Conservation (phyloP, 2,329 filamentous ascomycete species). For the Akanthomyces muscarius region DNA sequence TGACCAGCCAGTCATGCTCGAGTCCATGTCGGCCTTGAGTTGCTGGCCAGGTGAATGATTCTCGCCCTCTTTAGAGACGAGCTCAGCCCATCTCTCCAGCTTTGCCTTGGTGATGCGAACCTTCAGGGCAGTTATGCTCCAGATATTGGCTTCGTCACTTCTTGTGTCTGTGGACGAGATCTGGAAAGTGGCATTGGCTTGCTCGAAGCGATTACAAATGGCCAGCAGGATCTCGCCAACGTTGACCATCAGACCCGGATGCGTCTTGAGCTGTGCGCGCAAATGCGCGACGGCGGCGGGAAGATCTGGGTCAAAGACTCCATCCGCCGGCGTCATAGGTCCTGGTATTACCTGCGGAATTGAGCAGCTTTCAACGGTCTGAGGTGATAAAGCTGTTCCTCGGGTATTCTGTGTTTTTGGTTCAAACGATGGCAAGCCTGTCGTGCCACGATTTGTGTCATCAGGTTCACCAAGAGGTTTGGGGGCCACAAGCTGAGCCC, state of each 20-base stretch:
- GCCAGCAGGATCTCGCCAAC: conserved; percentile 39
- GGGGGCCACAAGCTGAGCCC: conserved; percentile 44
- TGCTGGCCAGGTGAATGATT: conserved; percentile 23
- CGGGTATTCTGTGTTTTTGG: background rate
- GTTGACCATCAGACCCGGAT: conserved; percentile 44
- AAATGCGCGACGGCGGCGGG: conserved; percentile 39
- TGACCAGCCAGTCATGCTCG: conserved; percentile 17
- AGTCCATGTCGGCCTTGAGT: conserved; percentile 20
- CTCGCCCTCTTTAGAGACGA: conserved; percentile 36
- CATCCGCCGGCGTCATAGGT: background rate
- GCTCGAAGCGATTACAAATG: conserved; percentile 41
- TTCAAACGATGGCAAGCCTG: conserved; percentile 15
- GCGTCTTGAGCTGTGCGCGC: conserved; percentile 38
- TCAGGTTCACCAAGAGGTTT: conserved; percentile 23
- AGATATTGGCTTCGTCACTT: conserved; percentile 42
- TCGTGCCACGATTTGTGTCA: background rate
- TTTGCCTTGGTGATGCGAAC: conserved; percentile 44
- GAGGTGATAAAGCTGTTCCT: conserved; percentile 6
- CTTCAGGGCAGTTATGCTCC: conserved; percentile 46
- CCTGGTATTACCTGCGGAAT: background rate
- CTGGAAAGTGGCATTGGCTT: conserved; percentile 37
- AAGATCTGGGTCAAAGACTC: conserved; percentile 34
- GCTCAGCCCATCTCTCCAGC: conserved; percentile 44
- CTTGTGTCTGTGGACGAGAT: conserved; percentile 29
- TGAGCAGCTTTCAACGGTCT: background rate